These are phyloP conservation scores for Spongospora subterranea DNA, from an alignment of 208 protist genomes.

Conservation along the genomic window DNA sequence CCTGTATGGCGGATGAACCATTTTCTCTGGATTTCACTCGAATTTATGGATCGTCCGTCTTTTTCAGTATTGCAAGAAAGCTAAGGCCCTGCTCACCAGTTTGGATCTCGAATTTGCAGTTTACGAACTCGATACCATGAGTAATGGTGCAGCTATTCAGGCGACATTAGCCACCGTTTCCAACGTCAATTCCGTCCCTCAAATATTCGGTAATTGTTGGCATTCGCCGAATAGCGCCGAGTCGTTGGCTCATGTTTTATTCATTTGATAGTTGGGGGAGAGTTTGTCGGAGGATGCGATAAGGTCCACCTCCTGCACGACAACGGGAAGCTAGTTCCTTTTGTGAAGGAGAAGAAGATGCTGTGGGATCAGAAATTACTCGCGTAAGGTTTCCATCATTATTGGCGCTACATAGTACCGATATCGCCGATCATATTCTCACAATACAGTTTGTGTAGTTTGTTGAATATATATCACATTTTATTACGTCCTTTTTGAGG, in stretches of 20 bases:
- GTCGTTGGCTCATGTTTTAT: not conserved
- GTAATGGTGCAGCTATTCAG: not conserved
- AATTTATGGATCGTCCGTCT: not conserved
- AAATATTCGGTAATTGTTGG: not conserved
- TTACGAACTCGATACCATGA: not conserved
- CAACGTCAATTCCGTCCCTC: not conserved
- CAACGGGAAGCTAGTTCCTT: not conserved
- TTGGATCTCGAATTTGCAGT: not conserved
- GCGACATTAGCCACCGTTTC: not conserved
- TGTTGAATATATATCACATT: too few species aligned
- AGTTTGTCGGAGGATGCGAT: slow-evolving; percentile 49
- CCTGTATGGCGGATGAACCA: not conserved
- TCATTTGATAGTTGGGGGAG: not conserved
- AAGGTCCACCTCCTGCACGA: not conserved
- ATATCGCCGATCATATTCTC: too few species aligned
- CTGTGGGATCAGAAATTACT: too few species aligned
- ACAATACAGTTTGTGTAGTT: too few species aligned
- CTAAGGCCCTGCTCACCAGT: not conserved
- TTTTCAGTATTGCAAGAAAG: slow-evolving; percentile 17
- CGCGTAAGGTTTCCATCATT: too few species aligned
- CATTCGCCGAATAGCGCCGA: too few species aligned
- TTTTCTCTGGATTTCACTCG: not conserved
- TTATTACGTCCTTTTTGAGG: too few species aligned
- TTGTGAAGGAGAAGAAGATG: not conserved
- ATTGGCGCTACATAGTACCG: too few species aligned